Percentiles rank a stretch among this genome's conserved stretches.
Conservation (phyloP, 2,329 filamentous ascomycete genomes). For the Aspergillus proliferans region DNA sequence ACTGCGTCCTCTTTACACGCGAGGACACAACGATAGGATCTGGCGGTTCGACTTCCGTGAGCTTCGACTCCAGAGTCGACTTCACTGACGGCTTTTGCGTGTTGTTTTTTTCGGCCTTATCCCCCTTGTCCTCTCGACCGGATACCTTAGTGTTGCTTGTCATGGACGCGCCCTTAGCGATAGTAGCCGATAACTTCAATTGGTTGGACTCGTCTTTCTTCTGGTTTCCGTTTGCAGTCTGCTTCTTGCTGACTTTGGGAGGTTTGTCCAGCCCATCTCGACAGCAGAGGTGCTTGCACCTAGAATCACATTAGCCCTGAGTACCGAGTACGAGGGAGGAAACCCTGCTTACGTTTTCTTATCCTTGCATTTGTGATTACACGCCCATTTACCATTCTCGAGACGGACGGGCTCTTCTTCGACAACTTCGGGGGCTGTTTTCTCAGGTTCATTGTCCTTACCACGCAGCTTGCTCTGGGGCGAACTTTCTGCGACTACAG, state of each 20-base stretch:
- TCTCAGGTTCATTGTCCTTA: conserved; percentile 5
- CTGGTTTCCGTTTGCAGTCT: conserved; percentile 5
- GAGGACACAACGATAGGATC: background rate
- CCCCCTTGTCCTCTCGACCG: background rate
- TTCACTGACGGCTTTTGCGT: background rate
- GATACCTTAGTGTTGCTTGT: background rate
- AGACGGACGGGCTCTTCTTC: conserved; percentile 48
- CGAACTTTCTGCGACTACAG: conserved; percentile 9
- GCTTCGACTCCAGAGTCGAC: background rate
- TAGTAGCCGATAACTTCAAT: conserved; percentile 23
- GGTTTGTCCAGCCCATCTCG: conserved; percentile 64
- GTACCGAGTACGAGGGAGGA: conserved; percentile 15
- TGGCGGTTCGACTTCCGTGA: background rate
- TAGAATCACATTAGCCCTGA: conserved; percentile 26
- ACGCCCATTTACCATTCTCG: conserved; percentile 66
- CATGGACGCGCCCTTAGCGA: conserved; percentile 9
- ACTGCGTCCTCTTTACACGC: conserved; percentile 7
- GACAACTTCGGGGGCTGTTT: conserved; percentile 9
- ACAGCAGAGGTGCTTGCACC: conserved; percentile 69
- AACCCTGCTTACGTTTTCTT: conserved; percentile 37
- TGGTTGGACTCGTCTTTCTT: conserved; percentile 23
- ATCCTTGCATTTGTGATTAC: conserved; percentile 64
- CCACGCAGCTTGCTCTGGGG: background rate
- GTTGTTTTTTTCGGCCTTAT: background rate
- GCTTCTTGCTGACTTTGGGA: conserved; percentile 36